phyloP scores from a whole-genome alignment of 2,329 filamentous ascomycete genomes.

The Colletotrichum sp. region DNA sequence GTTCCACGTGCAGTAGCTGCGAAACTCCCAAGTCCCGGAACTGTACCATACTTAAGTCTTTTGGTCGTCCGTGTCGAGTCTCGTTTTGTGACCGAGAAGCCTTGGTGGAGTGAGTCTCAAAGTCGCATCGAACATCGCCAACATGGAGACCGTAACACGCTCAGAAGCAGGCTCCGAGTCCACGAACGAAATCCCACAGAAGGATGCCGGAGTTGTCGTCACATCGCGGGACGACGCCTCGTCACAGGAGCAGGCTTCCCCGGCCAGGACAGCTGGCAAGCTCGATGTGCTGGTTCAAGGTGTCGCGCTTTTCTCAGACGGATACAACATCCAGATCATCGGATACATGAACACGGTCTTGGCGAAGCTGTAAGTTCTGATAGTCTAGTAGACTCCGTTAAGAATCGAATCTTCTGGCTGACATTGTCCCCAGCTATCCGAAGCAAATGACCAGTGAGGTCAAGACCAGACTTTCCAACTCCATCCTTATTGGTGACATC shows the following conservation, averaged over 20 bases:
- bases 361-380: conserved; percentile 25
- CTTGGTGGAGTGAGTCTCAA: background rate
- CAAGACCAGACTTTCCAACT: conserved; percentile 43
- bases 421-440: conserved; percentile 19
- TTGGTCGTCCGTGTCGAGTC: accelerated
- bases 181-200: background rate
- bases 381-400: accelerated
- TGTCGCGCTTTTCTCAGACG: conserved; percentile 36
- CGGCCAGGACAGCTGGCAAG: background rate
- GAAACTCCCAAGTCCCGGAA: accelerated
- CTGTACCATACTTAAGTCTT: background rate
- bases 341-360: conserved; percentile 37
- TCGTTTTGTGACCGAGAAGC: background rate
- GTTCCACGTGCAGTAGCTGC: background rate
- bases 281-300: conserved; percentile 31
- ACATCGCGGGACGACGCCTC: background rate
- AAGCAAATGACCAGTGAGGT: conserved; percentile 35
- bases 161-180: background rate
- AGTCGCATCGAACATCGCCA: background rate
- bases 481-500: conserved; percentile 44
- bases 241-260: background rate
- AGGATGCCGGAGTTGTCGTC: background rate
- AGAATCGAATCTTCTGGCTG: background rate
- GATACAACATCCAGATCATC: conserved; percentile 39
- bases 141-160: background rate